A percentile compares a stretch with the other conserved stretches of the same genome.
These are phyloP conservation scores for Flaveria trinervia DNA, from an alignment of 129 eudicot genomes.

Conservation along the genomic window DNA sequence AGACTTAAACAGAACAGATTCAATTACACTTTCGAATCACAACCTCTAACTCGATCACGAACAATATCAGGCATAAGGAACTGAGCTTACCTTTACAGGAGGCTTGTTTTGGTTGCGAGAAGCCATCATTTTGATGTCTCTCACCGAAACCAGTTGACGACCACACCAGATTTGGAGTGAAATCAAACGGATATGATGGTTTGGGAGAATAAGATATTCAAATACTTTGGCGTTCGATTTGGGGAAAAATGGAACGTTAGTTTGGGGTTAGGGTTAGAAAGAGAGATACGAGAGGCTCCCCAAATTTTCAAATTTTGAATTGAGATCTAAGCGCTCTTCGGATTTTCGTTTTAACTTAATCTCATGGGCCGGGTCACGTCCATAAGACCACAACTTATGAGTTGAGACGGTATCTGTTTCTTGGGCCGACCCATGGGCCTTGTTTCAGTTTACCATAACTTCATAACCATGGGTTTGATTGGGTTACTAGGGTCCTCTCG, in stretches of 20 bases:
- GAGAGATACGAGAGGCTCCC: slow-evolving; percentile 28
- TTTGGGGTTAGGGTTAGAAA: slow-evolving; percentile 33
- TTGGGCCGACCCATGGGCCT: not conserved
- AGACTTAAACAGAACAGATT: not conserved
- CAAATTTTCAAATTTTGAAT: slow-evolving; percentile 33
- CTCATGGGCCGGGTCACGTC: slow-evolving; percentile 23
- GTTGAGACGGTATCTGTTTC: not conserved
- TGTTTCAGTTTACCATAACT: not conserved
- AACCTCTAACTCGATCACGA: not conserved
- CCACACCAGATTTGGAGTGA: slow-evolving; percentile 22
- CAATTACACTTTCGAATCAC: not conserved
- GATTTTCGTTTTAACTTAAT: slow-evolving; percentile 1
- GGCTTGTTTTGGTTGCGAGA: slow-evolving; percentile 64
- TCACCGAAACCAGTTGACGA: not conserved
- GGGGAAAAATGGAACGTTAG: slow-evolving; percentile 29
- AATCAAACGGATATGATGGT: not conserved
- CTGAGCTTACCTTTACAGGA: slow-evolving; percentile 43
- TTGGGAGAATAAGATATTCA: slow-evolving; percentile 7
- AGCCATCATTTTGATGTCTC: slow-evolving; percentile 32
- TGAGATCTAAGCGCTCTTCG: slow-evolving; percentile 36
- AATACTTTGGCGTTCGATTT: slow-evolving; percentile 23
- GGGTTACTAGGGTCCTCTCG: not conserved
- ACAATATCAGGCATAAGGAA: not conserved
- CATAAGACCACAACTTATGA: not conserved
- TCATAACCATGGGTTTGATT: not conserved